Evolutionary conservation across 805 yeast genomes (phyloP), one percentile per base, ranked within the genome.

Genomic region (Yamadazyma akitaensis): DNA sequence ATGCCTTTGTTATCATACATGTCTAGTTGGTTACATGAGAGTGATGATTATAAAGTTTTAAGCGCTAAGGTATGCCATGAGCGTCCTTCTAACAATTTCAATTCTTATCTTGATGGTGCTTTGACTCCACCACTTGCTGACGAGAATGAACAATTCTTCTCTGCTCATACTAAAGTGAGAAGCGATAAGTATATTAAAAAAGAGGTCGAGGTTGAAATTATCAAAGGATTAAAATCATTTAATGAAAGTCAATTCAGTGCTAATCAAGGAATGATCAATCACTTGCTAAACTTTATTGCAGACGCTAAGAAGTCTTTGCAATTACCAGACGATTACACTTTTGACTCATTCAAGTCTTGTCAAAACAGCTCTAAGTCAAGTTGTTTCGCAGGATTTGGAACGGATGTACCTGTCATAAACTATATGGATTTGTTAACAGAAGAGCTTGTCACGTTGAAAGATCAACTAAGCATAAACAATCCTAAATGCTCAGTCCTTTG

Each of bases 21-120:
- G 51, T 16, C 51, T 13, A 47, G 50, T 18, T 51, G 55, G 55
- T 37, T 51, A 14, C 44, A 47, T 43, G 55, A 51, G 35, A 49
- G 49, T 37, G 55, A 50, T 40, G 55, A 51, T 26, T 51, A 51
- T 37, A 51, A 44, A 17, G 55, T 51, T 2, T 42, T 51, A 11
- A 42, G 49, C 21, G 40, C 46, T 5, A 44, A 45, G 28, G 30
- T 51, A 11, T 40, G 42, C 13, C 53, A 47, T 28, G 49, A 51
- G 10, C 49, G 48, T 32, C 44, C 30, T 13, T 3, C 25, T 1
- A 40, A 19, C 14, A 41, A 16, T 30, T 44, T 42, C 19, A 40
- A 26, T 40, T 32, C 43, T 11, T 47, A 31, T 33, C 21, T 47
- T 4, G 52, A 44, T 31, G 50, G 53, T 2, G 47, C 38, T 34